Evolutionary conservation across 1,139 yeast species (phyloP).

Genomic region (Suhomyces bokatorum): DNA sequence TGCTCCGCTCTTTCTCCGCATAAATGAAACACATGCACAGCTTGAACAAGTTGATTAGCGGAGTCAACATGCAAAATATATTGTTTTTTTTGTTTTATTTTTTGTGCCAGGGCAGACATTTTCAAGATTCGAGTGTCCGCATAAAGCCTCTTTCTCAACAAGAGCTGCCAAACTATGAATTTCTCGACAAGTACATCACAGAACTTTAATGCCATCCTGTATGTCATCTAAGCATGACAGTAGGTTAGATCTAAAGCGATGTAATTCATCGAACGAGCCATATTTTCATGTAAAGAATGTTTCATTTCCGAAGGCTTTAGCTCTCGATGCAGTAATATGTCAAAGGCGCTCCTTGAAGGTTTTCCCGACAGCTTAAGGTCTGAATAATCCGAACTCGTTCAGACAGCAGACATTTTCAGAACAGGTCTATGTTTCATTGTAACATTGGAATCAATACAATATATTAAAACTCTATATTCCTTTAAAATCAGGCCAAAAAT

Average conservation of each 20-base stretch:
- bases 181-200: not conserved
- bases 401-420: no score
- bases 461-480: conserved; percentile 1
- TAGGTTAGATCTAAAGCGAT: no score
- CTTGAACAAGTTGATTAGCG: not conserved
- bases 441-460: not conserved
- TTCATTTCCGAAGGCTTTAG: no score
- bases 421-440: no score
- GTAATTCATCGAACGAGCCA: no score
- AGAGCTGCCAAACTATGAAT: not conserved
- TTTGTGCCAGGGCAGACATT: not conserved
- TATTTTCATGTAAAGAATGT: no score
- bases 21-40: not conserved
- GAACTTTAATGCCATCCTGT: not conserved
- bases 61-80: not conserved
- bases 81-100: not conserved
- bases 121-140: conserved; percentile 2
- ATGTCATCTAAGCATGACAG: no score
- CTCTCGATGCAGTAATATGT: no score
- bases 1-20: not conserved
- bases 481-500: conserved; percentile 1
- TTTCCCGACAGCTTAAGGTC: no score
- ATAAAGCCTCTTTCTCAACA: conserved; percentile 2
- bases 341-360: no score
- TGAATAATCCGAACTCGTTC: no score